These are phyloP conservation scores for Cyberlindnera euphorbiiphila DNA, from an alignment of 805 yeast genomes.

Conservation along the genomic window DNA sequence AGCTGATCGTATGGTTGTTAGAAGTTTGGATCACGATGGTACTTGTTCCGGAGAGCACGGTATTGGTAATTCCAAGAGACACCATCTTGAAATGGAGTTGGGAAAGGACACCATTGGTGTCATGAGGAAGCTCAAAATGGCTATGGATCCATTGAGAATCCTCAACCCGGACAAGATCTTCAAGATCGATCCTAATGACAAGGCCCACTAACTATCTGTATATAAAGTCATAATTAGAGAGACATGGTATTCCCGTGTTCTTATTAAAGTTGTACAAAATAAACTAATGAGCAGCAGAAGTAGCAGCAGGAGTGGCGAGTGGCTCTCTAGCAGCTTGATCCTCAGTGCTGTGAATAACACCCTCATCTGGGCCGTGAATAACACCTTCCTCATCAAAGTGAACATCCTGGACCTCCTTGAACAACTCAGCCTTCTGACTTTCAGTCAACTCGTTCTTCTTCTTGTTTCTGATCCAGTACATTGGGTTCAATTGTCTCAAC, in stretches of 20 bases:
- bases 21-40: constrained; percentile 69
- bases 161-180: constrained; percentile 80
- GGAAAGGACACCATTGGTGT: constrained; percentile 62
- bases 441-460: constrained; percentile 53
- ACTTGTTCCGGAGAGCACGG: constrained; percentile 90
- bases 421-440: constrained; percentile 51
- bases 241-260: too few relatives aligned
- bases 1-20: constrained; percentile 57
- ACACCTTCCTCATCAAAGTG: constrained; percentile 36
- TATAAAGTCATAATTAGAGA: too few relatives aligned
- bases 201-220: constrained; percentile 14
- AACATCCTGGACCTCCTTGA: constrained; percentile 38
- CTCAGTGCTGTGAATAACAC: too few relatives aligned
- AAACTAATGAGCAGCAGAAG: not conserved
- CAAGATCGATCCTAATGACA: constrained; percentile 54
- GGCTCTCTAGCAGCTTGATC: too few relatives aligned
- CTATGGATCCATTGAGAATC: constrained; percentile 69
- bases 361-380: constrained; percentile 10
- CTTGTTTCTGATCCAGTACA: constrained; percentile 67
- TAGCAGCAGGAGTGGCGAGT: not conserved
- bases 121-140: constrained; percentile 70
- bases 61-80: constrained; percentile 71
- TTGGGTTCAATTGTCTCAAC: constrained; percentile 60
- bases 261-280: not conserved
- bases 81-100: constrained; percentile 54